Evolutionary conservation across 2,329 filamentous ascomycete genomes (phyloP).

Genomic region (Pseudocercospora fuligena): DNA sequence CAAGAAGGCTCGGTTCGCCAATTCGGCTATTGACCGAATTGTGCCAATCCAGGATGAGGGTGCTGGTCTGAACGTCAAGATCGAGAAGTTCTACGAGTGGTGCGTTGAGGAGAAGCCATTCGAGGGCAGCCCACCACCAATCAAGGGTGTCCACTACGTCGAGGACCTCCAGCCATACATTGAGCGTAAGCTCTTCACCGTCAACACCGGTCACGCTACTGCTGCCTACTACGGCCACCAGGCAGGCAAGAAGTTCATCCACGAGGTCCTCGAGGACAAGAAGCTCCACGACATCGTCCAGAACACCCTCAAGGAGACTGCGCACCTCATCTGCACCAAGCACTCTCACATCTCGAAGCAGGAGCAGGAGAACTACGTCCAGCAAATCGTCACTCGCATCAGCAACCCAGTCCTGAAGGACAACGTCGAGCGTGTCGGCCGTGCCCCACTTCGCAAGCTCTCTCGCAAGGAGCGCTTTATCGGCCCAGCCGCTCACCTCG

Average conservation of each 20-base stretch:
- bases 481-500: constrained; percentile 85
- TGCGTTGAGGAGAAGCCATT: constrained; percentile 91
- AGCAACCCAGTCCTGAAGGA: constrained; percentile 93
- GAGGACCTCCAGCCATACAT: constrained; percentile 92
- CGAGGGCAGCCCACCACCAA: constrained; percentile 68
- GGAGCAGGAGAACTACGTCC: constrained; percentile 84
- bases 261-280: constrained; percentile 82
- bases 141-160: constrained; percentile 92
- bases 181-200: constrained; percentile 98
- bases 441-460: constrained; percentile 91
- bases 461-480: constrained; percentile 95
- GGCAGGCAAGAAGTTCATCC: constrained; percentile 82
- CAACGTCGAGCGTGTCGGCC: constrained; percentile 90
- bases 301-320: constrained; percentile 82
- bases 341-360: constrained; percentile 70
- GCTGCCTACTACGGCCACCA: constrained; percentile 95
- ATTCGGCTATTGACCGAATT: constrained; percentile 97
- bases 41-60: constrained; percentile 85
- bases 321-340: constrained; percentile 82
- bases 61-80: constrained; percentile 84
- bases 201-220: constrained; percentile 97
- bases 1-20: constrained; percentile 85
- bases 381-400: constrained; percentile 90
- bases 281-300: constrained; percentile 80
- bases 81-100: constrained; percentile 99